Evolutionary conservation across 2,329 filamentous ascomycete genomes (phyloP).

Genomic region (Teratosphaeria gauchensis): DNA sequence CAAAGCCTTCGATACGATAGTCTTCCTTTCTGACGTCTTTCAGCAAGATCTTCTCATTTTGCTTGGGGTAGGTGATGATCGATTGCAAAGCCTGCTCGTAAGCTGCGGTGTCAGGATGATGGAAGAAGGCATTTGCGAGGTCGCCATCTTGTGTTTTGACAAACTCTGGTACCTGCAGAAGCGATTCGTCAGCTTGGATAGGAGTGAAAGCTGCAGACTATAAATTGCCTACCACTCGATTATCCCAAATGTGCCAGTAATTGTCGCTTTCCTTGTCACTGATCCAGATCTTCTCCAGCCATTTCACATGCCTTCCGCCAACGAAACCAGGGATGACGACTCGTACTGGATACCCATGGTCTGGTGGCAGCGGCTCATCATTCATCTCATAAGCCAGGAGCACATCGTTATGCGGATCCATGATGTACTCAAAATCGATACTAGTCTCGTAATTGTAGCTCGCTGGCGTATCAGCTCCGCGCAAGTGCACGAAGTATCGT

Average conservation of each 20-base stretch:
- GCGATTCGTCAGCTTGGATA: neutral
- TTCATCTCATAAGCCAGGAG: conserved; percentile 48
- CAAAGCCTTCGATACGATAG: conserved; percentile 39
- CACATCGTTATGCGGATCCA: conserved; percentile 40
- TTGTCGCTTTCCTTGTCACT: conserved; percentile 32
- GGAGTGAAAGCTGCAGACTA: neutral
- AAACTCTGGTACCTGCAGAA: conserved; percentile 32
- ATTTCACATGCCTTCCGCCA: conserved; percentile 34
- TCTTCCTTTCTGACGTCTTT: conserved; percentile 27
- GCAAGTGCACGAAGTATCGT: conserved; percentile 40
- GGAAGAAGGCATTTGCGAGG: conserved; percentile 38
- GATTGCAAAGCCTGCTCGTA: conserved; percentile 43
- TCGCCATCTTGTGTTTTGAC: conserved; percentile 41
- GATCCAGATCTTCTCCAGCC: conserved; percentile 33
- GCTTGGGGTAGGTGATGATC: conserved; percentile 37
- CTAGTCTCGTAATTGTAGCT: conserved; percentile 41
- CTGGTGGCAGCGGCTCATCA: conserved; percentile 29
- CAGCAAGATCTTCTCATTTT: conserved; percentile 36
- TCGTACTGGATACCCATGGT: conserved; percentile 37
- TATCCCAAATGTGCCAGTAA: conserved; percentile 42
- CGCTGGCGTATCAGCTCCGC: conserved; percentile 39
- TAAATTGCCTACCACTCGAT: conserved; percentile 27
- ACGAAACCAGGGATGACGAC: conserved; percentile 34
- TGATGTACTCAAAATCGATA: conserved; percentile 40
- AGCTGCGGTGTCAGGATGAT: conserved; percentile 40